Evolutionary conservation across 768 basidiomycete genomes (phyloP), one percentile per base, ranked within the genome.

Genomic region (Boletus edulis): DNA sequence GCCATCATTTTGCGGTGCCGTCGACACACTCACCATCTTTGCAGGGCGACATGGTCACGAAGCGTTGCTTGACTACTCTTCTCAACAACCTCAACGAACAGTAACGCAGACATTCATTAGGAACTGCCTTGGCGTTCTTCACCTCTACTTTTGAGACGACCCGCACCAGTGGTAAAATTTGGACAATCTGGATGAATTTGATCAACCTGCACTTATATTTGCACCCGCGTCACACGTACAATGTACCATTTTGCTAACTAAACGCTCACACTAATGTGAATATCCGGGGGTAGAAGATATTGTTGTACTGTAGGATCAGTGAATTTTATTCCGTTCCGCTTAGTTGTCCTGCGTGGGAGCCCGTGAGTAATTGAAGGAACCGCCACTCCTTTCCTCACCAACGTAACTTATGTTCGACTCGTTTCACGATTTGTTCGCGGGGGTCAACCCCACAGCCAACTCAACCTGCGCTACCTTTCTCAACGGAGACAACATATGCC

Each of bases 21-120:
- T 41, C 6, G 17, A 18, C 10, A 29, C 12, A 40, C 62, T 74
- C 47, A 71, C 45, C 41, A 17, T 12, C 18, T 35, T 29, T 18
- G 10, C 60, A 93, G 91, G 94, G 94, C 46, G 97, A 99, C 66
- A 93, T 96, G 87, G 97, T 98, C 61, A 99, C 97, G 27, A 96
- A 95, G 76, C 82, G 93, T 65, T 95, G 93, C 72, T 78, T 96
- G 55, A 90, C 91, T 45, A 94, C 92, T 32, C 80, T 96, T 32
- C 80, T 95, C 56, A 89, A 92, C 72, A 94, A 96, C 71, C 77
- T 96, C 60, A 87, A 85, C 59, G 89, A 91, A 69, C 79, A 82
- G 57, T 86, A 49, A 70, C 17, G 17, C 41, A 29, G 31, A 13
- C 31, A 24, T 34, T 3, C 13, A 34, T 4, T 11, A 13, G 32